Base-by-base conservation (phyloP, 805 yeast genomes). In the Candida argentea region DNA sequence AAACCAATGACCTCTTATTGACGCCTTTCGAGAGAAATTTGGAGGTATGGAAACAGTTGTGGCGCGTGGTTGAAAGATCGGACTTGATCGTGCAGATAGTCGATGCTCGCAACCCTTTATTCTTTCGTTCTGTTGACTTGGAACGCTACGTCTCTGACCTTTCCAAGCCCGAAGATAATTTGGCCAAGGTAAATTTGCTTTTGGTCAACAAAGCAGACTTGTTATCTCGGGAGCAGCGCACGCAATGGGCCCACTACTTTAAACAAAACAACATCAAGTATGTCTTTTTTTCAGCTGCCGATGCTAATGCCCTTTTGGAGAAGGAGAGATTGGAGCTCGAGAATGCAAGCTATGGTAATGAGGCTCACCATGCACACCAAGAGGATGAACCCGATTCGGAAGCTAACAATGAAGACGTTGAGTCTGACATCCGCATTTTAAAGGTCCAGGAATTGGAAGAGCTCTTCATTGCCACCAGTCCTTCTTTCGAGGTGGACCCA, bases 11-110 rank as follows among this genome's bases (percentile, higher is more conserved):
- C 52, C 63, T 91, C 44, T 61, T 87, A 34, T 67, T 91, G 50
- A 91, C 98, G 0, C 98, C 98, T 4, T 91, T 89, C 49, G 98
- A 91, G 61, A 75, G 98, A 61, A 91, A 91, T 52, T 65, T 91
- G 38, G 95, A 89, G 65, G 96, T 91, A 33, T 91, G 98, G 98
- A 76, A 91, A 50, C 98, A 91, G 57, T 63, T 91, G 39, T 91
- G 98, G 98, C 73, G 98, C 58, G 98, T 91, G 24, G 82, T 86
- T 14, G 98, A 91, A 55, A 73, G 97, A 48, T 83, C 91, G 14
- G 95, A 89, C 53, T 65, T 91, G 43, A 74, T 91, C 22, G 96
- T 91, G 5, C 98, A 91, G 52, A 91, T 91, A 61, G 97, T 91
- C 16, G 98, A 91, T 60, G 97, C 96, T 8, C 71, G 98, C 57